Evolutionary conservation across 1,284 basidiomycete genomes (phyloP).

Genomic region (Phellinidium pouzarii): DNA sequence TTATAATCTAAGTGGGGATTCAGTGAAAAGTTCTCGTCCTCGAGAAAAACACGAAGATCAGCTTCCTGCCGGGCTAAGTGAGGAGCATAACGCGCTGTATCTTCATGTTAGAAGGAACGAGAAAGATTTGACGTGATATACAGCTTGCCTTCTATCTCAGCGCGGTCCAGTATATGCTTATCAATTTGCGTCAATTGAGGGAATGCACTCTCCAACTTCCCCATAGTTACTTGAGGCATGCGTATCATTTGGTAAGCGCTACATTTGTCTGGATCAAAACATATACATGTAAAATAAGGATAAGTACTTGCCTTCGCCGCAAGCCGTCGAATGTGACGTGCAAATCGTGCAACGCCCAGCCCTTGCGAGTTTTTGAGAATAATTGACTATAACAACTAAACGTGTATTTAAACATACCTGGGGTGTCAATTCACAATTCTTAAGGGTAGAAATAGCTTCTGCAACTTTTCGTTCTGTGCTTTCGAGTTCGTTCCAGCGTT

Average conservation of each 20-base stretch:
- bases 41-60: constrained; percentile 69
- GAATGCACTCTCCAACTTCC: constrained; percentile 41
- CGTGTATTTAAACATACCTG: constrained; percentile 52
- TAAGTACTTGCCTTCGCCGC: constrained; percentile 41
- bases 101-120: background rate
- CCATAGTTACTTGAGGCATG: constrained; percentile 50
- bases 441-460: constrained; percentile 44
- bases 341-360: constrained; percentile 55
- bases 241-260: constrained; percentile 74
- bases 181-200: constrained; percentile 51
- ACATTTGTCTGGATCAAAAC: background rate
- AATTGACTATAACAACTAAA: no score
- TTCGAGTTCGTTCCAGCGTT: constrained; percentile 53
- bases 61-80: constrained; percentile 65
- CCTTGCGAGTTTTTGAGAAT: constrained; percentile 29
- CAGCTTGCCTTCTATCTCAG: constrained; percentile 63
- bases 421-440: constrained; percentile 45
- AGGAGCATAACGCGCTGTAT: constrained; percentile 49
- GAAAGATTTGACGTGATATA: constrained; percentile 5
- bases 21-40: constrained; percentile 69
- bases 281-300: background rate
- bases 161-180: constrained; percentile 47
- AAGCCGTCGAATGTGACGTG: constrained; percentile 54
- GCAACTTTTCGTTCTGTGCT: constrained; percentile 44
- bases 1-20: constrained; percentile 68